Conservation (phyloP, 176 grass and related monocot genomes). For the Bothriochloa decipiens region DNA sequence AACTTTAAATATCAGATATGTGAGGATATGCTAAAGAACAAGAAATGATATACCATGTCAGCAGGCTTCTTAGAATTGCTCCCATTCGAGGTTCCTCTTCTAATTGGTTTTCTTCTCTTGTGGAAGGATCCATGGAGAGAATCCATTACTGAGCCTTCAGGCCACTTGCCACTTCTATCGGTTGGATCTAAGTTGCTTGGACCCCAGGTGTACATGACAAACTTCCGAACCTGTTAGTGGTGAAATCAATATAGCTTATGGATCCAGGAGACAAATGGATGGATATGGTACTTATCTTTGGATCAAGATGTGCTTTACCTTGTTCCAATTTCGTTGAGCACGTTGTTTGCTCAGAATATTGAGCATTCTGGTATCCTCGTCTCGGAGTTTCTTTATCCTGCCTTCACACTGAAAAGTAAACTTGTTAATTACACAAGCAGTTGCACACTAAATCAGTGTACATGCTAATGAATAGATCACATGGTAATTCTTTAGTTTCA, state of each 20-base stretch:
- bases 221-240: slow-evolving; percentile 74
- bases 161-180: slow-evolving; percentile 68
- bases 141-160: slow-evolving; percentile 59
- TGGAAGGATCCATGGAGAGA: slow-evolving; percentile 64
- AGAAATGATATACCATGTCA: slow-evolving; percentile 52
- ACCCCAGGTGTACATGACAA: slow-evolving; percentile 98
- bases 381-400: slow-evolving; percentile 69
- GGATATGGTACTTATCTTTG: slow-evolving; percentile 10
- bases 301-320: slow-evolving; percentile 58
- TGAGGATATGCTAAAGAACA: background rate
- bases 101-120: slow-evolving; percentile 60
- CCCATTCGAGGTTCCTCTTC: slow-evolving; percentile 5
- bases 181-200: slow-evolving; percentile 76
- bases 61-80: slow-evolving; percentile 27
- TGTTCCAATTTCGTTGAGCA: slow-evolving; percentile 84
- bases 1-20: background rate
- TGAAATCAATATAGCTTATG: slow-evolving; percentile 7
- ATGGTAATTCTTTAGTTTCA: slow-evolving; percentile 7
- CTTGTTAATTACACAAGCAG: slow-evolving; percentile 14
- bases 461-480: background rate
- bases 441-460: slow-evolving; percentile 33
- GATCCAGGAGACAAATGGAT: background rate
- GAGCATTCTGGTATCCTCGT: slow-evolving; percentile 78
- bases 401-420: slow-evolving; percentile 69
- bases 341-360: slow-evolving; percentile 63